Base-by-base conservation (phyloP, 1,284 basidiomycete genomes). In the Melampsora occidentalis region DNA sequence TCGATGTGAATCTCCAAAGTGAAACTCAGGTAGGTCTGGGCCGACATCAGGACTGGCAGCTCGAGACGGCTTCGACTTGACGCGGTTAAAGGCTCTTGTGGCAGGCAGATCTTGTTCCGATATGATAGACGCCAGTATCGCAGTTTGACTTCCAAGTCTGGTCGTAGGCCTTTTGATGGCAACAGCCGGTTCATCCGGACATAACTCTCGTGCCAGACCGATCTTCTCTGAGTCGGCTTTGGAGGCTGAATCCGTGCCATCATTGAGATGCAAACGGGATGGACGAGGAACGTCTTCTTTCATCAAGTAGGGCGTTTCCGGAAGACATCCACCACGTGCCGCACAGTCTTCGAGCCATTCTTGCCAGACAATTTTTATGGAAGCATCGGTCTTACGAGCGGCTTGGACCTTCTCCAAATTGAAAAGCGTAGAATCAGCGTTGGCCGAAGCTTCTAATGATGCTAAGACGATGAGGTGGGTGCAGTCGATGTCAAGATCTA, bases 51-150 rank as follows among this genome's bases (percentile, higher is more conserved):
- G 28, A 64, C 62, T 64, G 22, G 18, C 25, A 64, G 18, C 25
- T 31, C 62, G 35, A 33, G 18, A 20, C 16, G 62, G 9, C 35
- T 9, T 64, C 35, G 62, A 31, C 35, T 35, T 64, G 10, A 16
- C 31, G 6, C 28, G 25, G 62, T 35, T 64, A 20, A 64, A 31
- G 35, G 62, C 25, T n/a, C 33, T 33, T 39, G 25, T 39, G 28
- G 64, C 39, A n/a, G 71, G 71, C 18, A 73, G 39, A 59, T 73
- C 71, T 66, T 67, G 71, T 35, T 67, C 46, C 25, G 42, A 33
- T n/a, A 76, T 76, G 25, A 76, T 76, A 59, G 65, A 76, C 1
- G 72, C 65, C 59, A 73, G 53, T 28, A 73, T 76, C n/a, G 72
- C 72, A 49, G 65, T 69, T 25, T 69, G 66, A 63, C 64, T 68